Conservation (phyloP, 1,139 yeast species). For the Yamadazyma trypodendri region DNA sequence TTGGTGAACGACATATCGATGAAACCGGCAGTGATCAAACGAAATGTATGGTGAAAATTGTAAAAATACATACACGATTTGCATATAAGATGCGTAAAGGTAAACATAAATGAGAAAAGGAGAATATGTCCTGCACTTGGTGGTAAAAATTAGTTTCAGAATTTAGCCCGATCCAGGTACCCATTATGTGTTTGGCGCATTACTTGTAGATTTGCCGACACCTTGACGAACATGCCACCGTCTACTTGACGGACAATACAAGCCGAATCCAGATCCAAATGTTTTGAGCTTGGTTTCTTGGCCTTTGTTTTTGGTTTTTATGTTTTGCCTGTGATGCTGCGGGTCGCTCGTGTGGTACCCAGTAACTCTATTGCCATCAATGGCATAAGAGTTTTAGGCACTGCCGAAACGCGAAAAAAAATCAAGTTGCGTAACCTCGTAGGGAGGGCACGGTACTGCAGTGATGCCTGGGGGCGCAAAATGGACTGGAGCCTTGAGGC, state of each 20-base stretch:
- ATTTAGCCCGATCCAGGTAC: slow-evolving; percentile 8
- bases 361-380: neutral
- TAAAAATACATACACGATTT: slow-evolving; percentile 1
- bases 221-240: too few relatives aligned
- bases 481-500: too few relatives aligned
- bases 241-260: too few relatives aligned
- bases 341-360: neutral
- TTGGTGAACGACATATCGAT: slow-evolving; percentile 4
- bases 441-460: too few relatives aligned
- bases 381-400: neutral
- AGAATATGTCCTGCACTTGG: neutral
- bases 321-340: neutral
- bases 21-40: neutral
- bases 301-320: neutral
- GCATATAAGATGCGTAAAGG: slow-evolving; percentile 1
- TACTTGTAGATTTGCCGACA: too few relatives aligned
- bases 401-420: slow-evolving; percentile 1
- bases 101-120: neutral
- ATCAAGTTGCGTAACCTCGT: too few relatives aligned
- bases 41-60: neutral
- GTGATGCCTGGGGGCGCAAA: too few relatives aligned
- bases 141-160: slow-evolving; percentile 4
- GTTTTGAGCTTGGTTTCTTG: too few relatives aligned
- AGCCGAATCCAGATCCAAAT: too few relatives aligned
- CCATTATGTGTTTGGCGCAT: neutral